Conservation (phyloP, 176 grass and related monocot species). For the Musa beccarii region DNA sequence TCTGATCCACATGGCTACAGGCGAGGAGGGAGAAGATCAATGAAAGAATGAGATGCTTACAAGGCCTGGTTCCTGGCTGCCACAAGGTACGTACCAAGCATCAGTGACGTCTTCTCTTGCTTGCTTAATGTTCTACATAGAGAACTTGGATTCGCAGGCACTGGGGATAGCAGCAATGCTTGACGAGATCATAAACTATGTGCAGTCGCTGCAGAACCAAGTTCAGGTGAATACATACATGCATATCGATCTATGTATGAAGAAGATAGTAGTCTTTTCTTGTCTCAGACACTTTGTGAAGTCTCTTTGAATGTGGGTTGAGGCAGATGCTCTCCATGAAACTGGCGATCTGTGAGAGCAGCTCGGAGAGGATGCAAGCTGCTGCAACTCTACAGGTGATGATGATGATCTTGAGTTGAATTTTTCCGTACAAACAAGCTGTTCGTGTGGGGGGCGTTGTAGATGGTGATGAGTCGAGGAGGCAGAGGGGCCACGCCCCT, state of each 20-base stretch:
- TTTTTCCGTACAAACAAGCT: no score
- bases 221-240: conserved; percentile 1
- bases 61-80: conserved; percentile 10
- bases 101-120: not conserved
- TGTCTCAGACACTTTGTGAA: no score
- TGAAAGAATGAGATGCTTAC: conserved; percentile 9
- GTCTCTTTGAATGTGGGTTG: not conserved
- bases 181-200: conserved; percentile 13
- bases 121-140: not conserved
- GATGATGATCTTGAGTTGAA: no score
- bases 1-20: not conserved
- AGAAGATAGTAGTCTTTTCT: no score
- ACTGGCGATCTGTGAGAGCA: not conserved
- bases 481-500: no score
- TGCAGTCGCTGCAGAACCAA: conserved; percentile 16
- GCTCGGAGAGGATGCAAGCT: not conserved
- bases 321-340: conserved; percentile 13
- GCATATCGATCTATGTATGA: no score
- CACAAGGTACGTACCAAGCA: not conserved
- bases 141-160: not conserved
- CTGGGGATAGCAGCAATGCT: conserved; percentile 13
- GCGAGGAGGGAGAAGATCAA: conserved; percentile 10
- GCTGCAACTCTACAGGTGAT: not conserved
- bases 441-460: no score
- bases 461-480: no score